phyloP scores from a whole-genome alignment of 116 monocot genomes.

The Zostera marina region DNA sequence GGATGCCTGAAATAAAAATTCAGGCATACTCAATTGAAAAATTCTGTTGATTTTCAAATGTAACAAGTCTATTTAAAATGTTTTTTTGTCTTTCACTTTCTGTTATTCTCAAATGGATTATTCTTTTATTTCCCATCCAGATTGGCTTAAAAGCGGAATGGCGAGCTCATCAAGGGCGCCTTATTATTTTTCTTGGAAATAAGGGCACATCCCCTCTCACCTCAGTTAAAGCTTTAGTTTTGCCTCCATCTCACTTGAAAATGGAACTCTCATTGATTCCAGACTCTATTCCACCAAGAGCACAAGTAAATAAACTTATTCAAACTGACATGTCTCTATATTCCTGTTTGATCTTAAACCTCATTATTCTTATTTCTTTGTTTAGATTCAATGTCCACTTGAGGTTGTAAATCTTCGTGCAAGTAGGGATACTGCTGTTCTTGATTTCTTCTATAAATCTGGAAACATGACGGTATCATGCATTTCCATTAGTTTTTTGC shows the following conservation, averaged over 20 bases:
- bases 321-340: neutral
- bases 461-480: constrained; percentile 34
- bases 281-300: constrained; percentile 97
- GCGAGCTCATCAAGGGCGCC: constrained; percentile 74
- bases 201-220: constrained; percentile 75
- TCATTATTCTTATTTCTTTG: neutral
- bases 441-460: constrained; percentile 88
- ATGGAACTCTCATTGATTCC: constrained; percentile 73
- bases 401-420: constrained; percentile 83
- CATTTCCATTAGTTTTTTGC: constrained; percentile 3
- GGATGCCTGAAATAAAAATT: neutral
- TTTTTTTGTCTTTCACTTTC: neutral
- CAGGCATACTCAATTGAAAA: neutral
- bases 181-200: constrained; percentile 94
- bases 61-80: too few species aligned
- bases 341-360: neutral
- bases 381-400: constrained; percentile 93
- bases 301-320: constrained; percentile 41
- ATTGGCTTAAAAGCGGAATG: constrained; percentile 97
- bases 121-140: constrained; percentile 15
- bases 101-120: neutral
- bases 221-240: constrained; percentile 57
- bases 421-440: constrained; percentile 87
- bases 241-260: constrained; percentile 79
- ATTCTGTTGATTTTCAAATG: neutral